Base-by-base conservation (phyloP, 2,329 filamentous ascomycete species). In the Fusarium tanahbumbuense region DNA sequence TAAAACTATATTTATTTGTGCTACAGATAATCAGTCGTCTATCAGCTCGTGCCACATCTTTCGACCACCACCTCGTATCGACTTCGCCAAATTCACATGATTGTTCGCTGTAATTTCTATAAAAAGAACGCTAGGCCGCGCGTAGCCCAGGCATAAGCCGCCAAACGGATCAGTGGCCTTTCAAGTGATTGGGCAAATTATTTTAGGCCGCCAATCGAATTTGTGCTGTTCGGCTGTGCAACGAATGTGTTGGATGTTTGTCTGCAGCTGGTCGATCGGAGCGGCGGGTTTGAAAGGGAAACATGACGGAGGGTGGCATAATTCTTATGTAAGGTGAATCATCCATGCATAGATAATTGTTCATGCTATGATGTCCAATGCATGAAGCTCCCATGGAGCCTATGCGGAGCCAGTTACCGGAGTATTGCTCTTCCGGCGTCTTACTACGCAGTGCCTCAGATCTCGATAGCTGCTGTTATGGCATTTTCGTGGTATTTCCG, bases 111-210 rank as follows among this genome's bases (percentile, higher is more conserved):
- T 7, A 34, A 62, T 65, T 65, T 16, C 62, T 65, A 65, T 65
- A 65, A 65, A 65, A 66, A 66, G 63, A 67, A 5, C 6, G 2
- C 1, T 44, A 46, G 50, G 61, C 59, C 61, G 60, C 63, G 63
- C 47, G 61, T 66, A 44, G 62, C 23, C 22, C 25, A 44, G 40
- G 30, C n/a, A 25, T n/a, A 48, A 23, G 3, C 18, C 20, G 44
- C 18, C 47, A 27, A 55, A 49, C 47, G 12, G 32, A 44, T 37
- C 25, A 45, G n/a, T 37, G 40, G 16, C 27, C 30, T 10, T 8
- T 12, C 11, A 32, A n/a, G 0, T 28, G 18, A 61, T 55, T 66
- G 48, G 55, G 9, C 8, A 1, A 37, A 49, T 40, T 52, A 42
- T 52, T 41, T 27, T 37, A 25, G 49, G 3, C 27, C 47, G 13